phyloP scores from a whole-genome alignment of 2,329 filamentous ascomycete species.

The Talaromyces rugulosus region DNA sequence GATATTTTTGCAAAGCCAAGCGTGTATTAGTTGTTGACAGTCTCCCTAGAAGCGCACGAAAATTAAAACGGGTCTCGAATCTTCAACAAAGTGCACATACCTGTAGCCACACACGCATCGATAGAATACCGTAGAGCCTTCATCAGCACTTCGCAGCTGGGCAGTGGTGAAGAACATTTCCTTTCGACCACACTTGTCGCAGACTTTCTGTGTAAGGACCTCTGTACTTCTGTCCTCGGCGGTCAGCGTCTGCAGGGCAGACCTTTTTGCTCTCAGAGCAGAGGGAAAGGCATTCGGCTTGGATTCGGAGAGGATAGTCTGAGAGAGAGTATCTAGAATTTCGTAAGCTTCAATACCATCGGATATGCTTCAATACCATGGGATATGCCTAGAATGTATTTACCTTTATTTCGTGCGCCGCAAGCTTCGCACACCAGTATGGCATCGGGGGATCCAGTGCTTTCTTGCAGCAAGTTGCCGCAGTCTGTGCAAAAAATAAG shows the following conservation, averaged over 20 bases:
- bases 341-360: constrained; percentile 1
- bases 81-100: constrained; percentile 45
- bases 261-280: constrained; percentile 75
- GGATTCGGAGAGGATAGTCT: constrained; percentile 74
- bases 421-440: constrained; percentile 81
- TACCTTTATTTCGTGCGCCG: constrained; percentile 78
- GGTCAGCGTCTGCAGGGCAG: constrained; percentile 77
- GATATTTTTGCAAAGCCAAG: background rate
- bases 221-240: constrained; percentile 73
- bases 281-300: constrained; percentile 90
- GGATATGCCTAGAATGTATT: constrained; percentile 2
- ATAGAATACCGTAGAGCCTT: constrained; percentile 91
- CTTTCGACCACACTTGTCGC: constrained; percentile 73
- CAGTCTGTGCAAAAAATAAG: constrained; percentile 91
- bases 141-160: constrained; percentile 87
- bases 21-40: constrained; percentile 29
- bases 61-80: constrained; percentile 6
- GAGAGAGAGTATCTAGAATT: constrained; percentile 64
- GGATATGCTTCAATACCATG: background rate
- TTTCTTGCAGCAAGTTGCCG: constrained; percentile 81
- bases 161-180: constrained; percentile 82
- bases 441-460: constrained; percentile 70
- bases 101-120: constrained; percentile 81
- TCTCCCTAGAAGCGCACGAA: constrained; percentile 24
- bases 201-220: constrained; percentile 64